Base-by-base conservation (phyloP, 1,139 yeast genomes). In the Pichia sp. region DNA sequence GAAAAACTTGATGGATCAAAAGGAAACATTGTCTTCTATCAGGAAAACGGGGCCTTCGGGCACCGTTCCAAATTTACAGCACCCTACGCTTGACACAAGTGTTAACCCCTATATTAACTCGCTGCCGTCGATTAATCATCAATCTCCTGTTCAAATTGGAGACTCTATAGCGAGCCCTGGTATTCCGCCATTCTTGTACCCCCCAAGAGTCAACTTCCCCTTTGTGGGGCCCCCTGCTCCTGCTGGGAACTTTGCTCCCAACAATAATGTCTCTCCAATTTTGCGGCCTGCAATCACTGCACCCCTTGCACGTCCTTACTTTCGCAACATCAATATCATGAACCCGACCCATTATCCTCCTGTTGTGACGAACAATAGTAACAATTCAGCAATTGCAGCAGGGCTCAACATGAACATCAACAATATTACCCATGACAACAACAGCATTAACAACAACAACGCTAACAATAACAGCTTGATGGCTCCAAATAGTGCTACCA, bases 251-350 rank as follows among this genome's bases (percentile, higher is more conserved):
- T 26, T 8, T 26, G 32, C 15, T 23, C 8, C 29, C 10, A 44
- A 38, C 38, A 8, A 43, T 29, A 36, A 6, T 29, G 36, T 38
- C 10, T 31, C 43, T 5, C 29, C 29, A 44, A 23, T 26, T 23
- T 10, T 49, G 10, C 30, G 38, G 47, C 52, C 47, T 8, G 15
- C 52, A 3, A 31, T 50, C 11, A 47, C 19, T 34, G 54, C 58
- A 7, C 56, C 58, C n/a, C 44, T 56, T n/a, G 56, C 58, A 8
- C 56, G 58, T 36, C 54, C 58, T 19, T 52, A 49, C 40, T 52
- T 54, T 16, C 49, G 50, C 30, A 34, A 54, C 26, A 7, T 51
- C 8, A 47, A n/a, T 34, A 32, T 52, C 11, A 13, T 47, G n/a
- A 16, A 23, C 15, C 47, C 40, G n/a, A 11, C 15, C 29, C n/a